Evolutionary conservation across 1,284 basidiomycete species (phyloP), one percentile per base, ranked within the genome.

Genomic region (Cutaneotrichosporon spelunceum): DNA sequence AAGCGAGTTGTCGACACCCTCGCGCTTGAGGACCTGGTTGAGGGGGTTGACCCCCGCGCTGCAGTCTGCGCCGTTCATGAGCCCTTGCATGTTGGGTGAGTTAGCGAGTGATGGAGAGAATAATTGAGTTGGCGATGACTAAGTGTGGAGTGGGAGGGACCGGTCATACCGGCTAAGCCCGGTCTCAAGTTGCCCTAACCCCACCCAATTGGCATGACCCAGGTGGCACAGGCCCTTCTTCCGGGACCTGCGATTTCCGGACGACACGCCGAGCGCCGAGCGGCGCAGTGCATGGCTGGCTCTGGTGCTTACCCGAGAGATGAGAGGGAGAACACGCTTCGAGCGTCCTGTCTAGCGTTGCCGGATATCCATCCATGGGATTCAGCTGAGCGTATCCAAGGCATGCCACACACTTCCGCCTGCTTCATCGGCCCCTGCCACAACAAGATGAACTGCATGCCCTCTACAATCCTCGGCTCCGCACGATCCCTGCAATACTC

Each of bases 51-150:
- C 84, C 7, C 87, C 84, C 24, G 87, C 85, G 9, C 89, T 89
- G 79, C 94, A 96, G 79, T 95, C 94, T 58, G 92, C 86, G 66
- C 93, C 93, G 59, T 90, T 93, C 67, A 97, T 86, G 66, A 97
- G 85, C 61, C 81, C 71, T 63, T 78, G 75, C 76, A 78, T 79
- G 49, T 45, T 71, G 57, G 19, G 13, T n/a, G 50, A 0, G 48
- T 27, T 24, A 47, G 45, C 13, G 45, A n/a, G 39, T 42, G 39
- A 42, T 42, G 39, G 39, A 42, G 39, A 42, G 39, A 19, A 19
- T 42, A 4, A 19, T n/a, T 7, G 2, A 19, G 39, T 42, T 16
- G 39, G 19, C 19, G 39, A 42, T 42, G 39, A 42, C 39, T 42
- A 42, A 42, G 39, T 42, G 39, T 16, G 19, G 39, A 19, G 39